A percentile compares a stretch with the other conserved stretches of the same genome.
Evolutionary conservation across 2,329 filamentous ascomycete genomes (phyloP).

Genomic region (Claviceps lovelessii): DNA sequence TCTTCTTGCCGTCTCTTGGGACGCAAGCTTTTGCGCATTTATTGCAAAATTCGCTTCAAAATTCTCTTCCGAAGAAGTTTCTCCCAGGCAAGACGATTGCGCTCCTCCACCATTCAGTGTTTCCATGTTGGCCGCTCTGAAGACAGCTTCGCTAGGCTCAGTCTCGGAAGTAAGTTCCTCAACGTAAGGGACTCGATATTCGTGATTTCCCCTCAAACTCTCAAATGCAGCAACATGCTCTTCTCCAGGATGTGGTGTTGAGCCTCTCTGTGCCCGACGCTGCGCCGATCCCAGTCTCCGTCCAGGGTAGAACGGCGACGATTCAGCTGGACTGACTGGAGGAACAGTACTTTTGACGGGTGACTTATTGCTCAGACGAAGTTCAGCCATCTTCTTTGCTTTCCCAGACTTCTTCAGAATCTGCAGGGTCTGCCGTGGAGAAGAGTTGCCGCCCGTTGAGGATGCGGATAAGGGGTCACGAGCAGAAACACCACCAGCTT

Average conservation of each 20-base stretch:
- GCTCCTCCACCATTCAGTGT: not conserved
- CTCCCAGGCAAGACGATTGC: not conserved
- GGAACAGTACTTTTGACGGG: not conserved
- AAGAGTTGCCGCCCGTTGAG: not conserved
- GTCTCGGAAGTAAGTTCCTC: conserved; percentile 4
- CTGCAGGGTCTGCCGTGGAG: not conserved
- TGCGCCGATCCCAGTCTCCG: conserved; percentile 14
- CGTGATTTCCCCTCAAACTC: not conserved
- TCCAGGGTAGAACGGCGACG: conserved; percentile 10
- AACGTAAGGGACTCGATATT: conserved; percentile 9
- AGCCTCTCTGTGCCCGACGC: conserved; percentile 15
- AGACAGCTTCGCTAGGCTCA: not conserved
- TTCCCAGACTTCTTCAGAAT: not conserved
- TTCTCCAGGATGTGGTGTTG: conserved; percentile 1
- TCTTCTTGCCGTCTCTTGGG: not conserved
- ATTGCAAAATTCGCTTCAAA: not conserved
- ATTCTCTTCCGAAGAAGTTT: not conserved
- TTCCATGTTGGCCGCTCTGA: not conserved
- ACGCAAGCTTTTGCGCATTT: not conserved
- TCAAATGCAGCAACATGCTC: not conserved
- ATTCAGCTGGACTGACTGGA: conserved; percentile 3
- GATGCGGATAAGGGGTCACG: not conserved
- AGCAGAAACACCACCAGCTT: not conserved
- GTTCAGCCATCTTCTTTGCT: not conserved
- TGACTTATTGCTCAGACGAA: not conserved